phyloP scores from a whole-genome alignment of 768 basidiomycete genomes.

The Tylopilus felleus region DNA sequence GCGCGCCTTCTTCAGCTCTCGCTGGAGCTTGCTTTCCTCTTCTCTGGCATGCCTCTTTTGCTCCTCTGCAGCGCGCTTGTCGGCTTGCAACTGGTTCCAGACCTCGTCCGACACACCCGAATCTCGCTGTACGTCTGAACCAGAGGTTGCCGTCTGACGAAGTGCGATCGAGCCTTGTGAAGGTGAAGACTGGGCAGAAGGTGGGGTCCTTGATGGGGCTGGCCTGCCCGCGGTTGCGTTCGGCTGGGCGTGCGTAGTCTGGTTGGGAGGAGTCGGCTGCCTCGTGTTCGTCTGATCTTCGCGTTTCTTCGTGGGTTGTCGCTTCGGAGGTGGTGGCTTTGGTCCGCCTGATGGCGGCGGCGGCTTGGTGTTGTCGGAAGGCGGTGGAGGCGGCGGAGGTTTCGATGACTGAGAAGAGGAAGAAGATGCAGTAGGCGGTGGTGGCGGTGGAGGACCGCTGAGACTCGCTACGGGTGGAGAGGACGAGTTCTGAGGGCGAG shows the following conservation, averaged over 20 bases:
- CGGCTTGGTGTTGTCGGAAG: not conserved
- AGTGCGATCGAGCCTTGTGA: not conserved
- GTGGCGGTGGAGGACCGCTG: conserved; percentile 22
- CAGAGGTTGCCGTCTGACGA: not conserved
- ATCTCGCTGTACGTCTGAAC: conserved; percentile 36
- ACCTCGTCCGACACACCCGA: conserved; percentile 48
- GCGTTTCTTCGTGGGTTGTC: not conserved
- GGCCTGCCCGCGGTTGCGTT: not conserved
- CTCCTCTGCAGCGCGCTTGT: conserved; percentile 27
- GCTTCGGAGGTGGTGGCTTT: conserved; percentile 10
- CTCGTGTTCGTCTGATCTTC: not conserved
- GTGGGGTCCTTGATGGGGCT: not conserved
- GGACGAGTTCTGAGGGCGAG: not conserved
- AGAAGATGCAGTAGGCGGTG: conserved; percentile 18
- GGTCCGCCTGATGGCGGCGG: conserved; percentile 1
- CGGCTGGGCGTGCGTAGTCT: not conserved
- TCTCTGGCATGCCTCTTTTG: conserved; percentile 14
- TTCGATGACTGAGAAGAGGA: conserved; percentile 20
- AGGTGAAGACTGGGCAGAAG: not conserved
- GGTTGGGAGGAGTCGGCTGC: conserved; percentile 1
- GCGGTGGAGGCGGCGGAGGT: conserved; percentile 16
- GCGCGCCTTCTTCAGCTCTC: conserved; percentile 15
- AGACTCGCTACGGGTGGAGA: conserved; percentile 17
- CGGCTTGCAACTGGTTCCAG: conserved; percentile 50
- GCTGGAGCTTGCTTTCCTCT: conserved; percentile 15